Conservation (phyloP, 2,329 filamentous ascomycete genomes). For the Xenosphaeropsis pyriputrescens region DNA sequence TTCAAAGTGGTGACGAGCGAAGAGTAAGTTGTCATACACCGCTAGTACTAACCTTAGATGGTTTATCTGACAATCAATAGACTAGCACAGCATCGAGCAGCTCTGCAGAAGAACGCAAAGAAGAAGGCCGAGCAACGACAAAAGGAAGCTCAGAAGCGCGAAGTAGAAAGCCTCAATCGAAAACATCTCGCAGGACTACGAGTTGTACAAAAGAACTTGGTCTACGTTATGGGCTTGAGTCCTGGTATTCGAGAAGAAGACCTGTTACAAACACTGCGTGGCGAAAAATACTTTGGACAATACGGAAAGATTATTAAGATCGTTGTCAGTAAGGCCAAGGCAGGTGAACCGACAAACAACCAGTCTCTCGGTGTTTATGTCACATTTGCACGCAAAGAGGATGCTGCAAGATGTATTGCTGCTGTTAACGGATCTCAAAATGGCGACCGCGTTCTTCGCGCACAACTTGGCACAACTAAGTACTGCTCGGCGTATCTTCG, state of each 20-base stretch:
- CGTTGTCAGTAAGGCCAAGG: conserved; percentile 80
- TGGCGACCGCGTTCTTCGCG: conserved; percentile 72
- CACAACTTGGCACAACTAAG: conserved; percentile 78
- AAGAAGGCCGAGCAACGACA: conserved; percentile 76
- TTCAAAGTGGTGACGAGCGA: conserved; percentile 92
- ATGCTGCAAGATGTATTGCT: conserved; percentile 78
- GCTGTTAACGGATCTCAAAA: conserved; percentile 90
- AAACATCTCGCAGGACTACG: conserved; percentile 92
- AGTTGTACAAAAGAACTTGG: conserved; percentile 95
- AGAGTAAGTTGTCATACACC: conserved; percentile 49
- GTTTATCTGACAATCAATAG: conserved; percentile 22
- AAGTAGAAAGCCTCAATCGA: conserved; percentile 87
- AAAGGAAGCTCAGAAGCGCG: conserved; percentile 90
- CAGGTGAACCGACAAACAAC: conserved; percentile 49
- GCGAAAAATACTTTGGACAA: conserved; percentile 90
- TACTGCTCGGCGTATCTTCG: conserved; percentile 96
- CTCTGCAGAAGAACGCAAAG: conserved; percentile 82
- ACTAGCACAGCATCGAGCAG: conserved; percentile 60
- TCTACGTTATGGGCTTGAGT: conserved; percentile 91
- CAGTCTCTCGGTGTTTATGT: conserved; percentile 95
- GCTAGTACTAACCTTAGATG: background rate
- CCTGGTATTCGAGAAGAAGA: conserved; percentile 88
- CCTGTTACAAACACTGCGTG: conserved; percentile 76
- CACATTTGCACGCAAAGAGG: conserved; percentile 86
- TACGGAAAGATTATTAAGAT: conserved; percentile 99